Conservation (phyloP, 139 green algal genomes). For the Chlorella sorokiniana region DNA sequence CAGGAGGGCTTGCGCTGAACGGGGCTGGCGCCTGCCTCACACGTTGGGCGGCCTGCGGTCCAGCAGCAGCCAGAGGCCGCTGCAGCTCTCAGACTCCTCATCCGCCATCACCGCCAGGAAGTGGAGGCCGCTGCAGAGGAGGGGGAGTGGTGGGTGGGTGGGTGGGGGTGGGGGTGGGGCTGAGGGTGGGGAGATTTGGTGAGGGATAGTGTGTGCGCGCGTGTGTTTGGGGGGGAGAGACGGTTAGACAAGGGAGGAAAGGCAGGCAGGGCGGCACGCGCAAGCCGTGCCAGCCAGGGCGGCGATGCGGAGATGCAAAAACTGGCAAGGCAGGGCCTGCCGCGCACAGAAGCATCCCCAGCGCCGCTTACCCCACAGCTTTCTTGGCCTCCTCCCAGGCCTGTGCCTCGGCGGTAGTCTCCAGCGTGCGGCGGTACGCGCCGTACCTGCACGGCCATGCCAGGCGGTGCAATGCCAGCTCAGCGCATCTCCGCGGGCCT, state of each 20-base stretch:
- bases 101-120: constrained; percentile 95
- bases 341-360: too few relatives aligned
- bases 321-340: too few relatives aligned
- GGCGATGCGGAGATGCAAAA: too few relatives aligned
- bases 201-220: too few relatives aligned
- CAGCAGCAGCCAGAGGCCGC: constrained; percentile 93
- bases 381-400: constrained; percentile 93
- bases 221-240: background rate
- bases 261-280: background rate
- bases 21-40: constrained; percentile 44
- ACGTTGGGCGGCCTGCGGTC: constrained; percentile 74
- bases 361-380: constrained; percentile 53
- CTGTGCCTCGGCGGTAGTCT: constrained; percentile 82
- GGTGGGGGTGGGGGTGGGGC: too few relatives aligned
- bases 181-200: too few relatives aligned
- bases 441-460: constrained; percentile 64
- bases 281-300: background rate
- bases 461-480: background rate
- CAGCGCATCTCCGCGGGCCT: background rate
- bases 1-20: too few relatives aligned
- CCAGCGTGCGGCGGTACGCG: constrained; percentile 72
- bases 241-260: background rate
- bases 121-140: constrained; percentile 80
- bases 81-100: constrained; percentile 84
- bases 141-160: background rate